phyloP scores from a whole-genome alignment of 257 asterid genomes.

The Nicotiana obtusifolia region DNA sequence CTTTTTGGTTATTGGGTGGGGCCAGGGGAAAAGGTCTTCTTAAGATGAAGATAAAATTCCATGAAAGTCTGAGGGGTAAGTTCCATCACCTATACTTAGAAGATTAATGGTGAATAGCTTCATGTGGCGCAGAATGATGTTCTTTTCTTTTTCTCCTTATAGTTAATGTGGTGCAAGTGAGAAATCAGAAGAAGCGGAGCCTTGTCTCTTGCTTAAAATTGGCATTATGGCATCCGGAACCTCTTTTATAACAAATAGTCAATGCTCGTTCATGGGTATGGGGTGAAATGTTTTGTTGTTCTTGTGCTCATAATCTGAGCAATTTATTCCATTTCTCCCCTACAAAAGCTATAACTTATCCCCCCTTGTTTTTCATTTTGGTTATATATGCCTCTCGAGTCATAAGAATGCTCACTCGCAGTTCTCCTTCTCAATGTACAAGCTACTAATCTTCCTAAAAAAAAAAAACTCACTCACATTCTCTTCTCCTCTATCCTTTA shows the following conservation, averaged over 20 bases:
- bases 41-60: not conserved
- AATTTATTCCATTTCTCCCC: conserved; percentile 13
- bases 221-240: conserved; percentile 20
- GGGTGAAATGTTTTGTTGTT: conserved; percentile 15
- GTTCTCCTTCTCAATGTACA: no score
- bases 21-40: not conserved
- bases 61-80: not conserved
- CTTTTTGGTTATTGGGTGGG: not conserved
- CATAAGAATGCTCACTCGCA: not conserved
- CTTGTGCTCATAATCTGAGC: conserved; percentile 8
- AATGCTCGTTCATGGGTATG: conserved; percentile 8
- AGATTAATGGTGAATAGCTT: not conserved
- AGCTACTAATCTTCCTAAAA: no score
- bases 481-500: not conserved
- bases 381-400: not conserved
- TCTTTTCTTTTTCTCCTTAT: not conserved
- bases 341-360: not conserved
- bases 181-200: conserved; percentile 17
- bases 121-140: not conserved
- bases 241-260: conserved; percentile 17
- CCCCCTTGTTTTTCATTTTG: not conserved
- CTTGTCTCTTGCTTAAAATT: conserved; percentile 19
- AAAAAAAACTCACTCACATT: not conserved
- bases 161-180: not conserved
- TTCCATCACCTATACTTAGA: not conserved